Evolutionary conservation across 495 filamentous ascomycete genomes (phyloP).

Genomic region (Podospora anserina): DNA sequence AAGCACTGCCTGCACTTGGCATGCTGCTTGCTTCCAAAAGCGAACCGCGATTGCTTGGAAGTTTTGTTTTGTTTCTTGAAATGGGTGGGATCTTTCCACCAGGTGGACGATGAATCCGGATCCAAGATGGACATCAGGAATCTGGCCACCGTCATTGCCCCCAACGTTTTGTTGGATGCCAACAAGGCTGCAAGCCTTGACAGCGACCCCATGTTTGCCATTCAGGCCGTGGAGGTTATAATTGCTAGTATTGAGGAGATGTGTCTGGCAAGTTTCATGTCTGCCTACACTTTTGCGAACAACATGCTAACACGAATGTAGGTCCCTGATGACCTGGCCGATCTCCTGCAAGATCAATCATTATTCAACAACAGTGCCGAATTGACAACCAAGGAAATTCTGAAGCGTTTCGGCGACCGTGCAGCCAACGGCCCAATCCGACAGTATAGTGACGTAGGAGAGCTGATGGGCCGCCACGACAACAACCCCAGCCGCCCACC

Average conservation of each 20-base stretch:
- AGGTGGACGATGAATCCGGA: constrained; percentile 85
- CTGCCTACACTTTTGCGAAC: neutral
- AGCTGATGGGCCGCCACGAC: constrained; percentile 51
- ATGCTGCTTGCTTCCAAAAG: constrained; percentile 90
- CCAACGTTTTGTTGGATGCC: constrained; percentile 84
- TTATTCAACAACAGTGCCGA: constrained; percentile 79
- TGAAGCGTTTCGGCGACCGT: constrained; percentile 82
- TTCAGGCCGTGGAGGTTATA: constrained; percentile 83
- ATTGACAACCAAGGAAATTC: constrained; percentile 93
- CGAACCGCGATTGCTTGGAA: constrained; percentile 90
- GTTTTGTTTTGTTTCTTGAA: constrained; percentile 95
- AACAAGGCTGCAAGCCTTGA: constrained; percentile 63
- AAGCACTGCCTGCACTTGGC: constrained; percentile 83
- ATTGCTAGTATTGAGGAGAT: constrained; percentile 93
- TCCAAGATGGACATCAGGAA: constrained; percentile 99
- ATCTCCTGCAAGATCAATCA: constrained; percentile 74
- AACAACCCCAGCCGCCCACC: constrained; percentile 45
- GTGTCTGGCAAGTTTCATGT: constrained; percentile 72
- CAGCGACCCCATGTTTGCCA: constrained; percentile 81
- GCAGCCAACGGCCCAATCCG: constrained; percentile 53
- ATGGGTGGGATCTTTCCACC: constrained; percentile 95
- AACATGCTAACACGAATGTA: constrained; percentile 33
- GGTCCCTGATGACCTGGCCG: constrained; percentile 90
- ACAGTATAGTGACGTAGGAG: constrained; percentile 55
- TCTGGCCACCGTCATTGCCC: constrained; percentile 95